phyloP scores from a whole-genome alignment of 345 rosid species.

The Sisymbrium irio region DNA sequence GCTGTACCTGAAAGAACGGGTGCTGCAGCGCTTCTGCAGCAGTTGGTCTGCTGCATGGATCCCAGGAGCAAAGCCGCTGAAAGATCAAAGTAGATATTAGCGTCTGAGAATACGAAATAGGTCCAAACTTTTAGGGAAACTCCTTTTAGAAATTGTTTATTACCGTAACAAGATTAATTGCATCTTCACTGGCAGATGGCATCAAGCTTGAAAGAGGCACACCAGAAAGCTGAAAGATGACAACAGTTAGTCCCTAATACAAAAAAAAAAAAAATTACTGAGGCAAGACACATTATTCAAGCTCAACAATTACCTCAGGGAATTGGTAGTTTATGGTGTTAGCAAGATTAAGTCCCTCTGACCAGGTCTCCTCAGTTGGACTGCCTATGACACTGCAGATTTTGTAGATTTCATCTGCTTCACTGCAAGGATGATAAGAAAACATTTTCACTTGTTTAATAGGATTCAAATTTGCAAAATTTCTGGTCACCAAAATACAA shows the following conservation, averaged over 20 bases:
- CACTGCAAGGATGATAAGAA: constrained; percentile 52
- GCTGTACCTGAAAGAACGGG: constrained; percentile 85
- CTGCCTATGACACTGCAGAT: constrained; percentile 83
- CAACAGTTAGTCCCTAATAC: background rate
- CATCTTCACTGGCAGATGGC: constrained; percentile 76
- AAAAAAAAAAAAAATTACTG: background rate
- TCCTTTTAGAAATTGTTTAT: background rate
- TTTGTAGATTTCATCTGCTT: constrained; percentile 95
- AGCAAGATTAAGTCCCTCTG: constrained; percentile 85
- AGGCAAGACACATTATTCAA: background rate
- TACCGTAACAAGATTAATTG: constrained; percentile 66
- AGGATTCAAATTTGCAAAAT: background rate
- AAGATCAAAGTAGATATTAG: constrained; percentile 18
- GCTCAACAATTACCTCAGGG: constrained; percentile 52
- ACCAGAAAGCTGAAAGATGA: constrained; percentile 53
- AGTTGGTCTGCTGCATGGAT: constrained; percentile 87
- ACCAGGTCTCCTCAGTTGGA: constrained; percentile 77
- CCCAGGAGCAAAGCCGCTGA: constrained; percentile 94
- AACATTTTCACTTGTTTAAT: background rate
- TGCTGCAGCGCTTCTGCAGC: constrained; percentile 88
- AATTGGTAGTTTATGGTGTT: constrained; percentile 71
- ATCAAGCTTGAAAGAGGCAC: constrained; percentile 55
- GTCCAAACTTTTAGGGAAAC: background rate
- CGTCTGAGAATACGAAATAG: background rate
- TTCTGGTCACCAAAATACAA: background rate